Base-by-base conservation (phyloP, 108 stramenopile species). In the Cylindrotheca fusiformis region DNA sequence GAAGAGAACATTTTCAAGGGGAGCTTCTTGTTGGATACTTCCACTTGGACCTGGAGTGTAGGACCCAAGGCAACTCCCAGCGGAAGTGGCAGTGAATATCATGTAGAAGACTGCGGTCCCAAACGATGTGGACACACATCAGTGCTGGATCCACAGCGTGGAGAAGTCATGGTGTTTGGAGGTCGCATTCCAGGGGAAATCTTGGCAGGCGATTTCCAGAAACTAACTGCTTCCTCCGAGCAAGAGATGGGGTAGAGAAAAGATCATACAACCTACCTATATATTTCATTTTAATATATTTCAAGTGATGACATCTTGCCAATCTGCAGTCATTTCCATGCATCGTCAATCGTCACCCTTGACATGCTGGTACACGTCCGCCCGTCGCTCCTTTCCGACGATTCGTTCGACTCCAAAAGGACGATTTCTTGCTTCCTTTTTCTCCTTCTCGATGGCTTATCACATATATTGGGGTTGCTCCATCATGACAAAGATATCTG, bases 1-100 rank as follows among this genome's bases (percentile, higher is more conserved):
- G 72, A 76, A 44, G 81, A 75, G 23, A 60, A 84, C 32, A 85
- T 93, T 46, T 93, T 89, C 60, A 69, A 84, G 20, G 85, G 82
- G 52, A 75, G 79, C 20, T 90, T 77, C 61, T 63, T 88, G 56
- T 69, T 93, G 45, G 79, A 93, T 48, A 88, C 88, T 4, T 72
- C 73, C 24, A 77, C 65, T 3, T 93, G 86, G 85, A 84, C 73
- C 5, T 93, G 92, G 92, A 68, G 51, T 5, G 63, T 46, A 32
- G 87, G 91, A 0, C 82, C 86, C 0, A 77, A 74, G 51, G 70
- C 80, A 6, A 25, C 23, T 44, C 32, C 71, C 6, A 57, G 50
- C 6, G 63, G 50, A 6, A 72, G 63, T 52, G 63, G 57, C 20
- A 72, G 30, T 10, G 56, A 63, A 21, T 22, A 77, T 57, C 24